Evolutionary conservation across 345 rosid species (phyloP).

Genomic region (Citrus reticulata): DNA sequence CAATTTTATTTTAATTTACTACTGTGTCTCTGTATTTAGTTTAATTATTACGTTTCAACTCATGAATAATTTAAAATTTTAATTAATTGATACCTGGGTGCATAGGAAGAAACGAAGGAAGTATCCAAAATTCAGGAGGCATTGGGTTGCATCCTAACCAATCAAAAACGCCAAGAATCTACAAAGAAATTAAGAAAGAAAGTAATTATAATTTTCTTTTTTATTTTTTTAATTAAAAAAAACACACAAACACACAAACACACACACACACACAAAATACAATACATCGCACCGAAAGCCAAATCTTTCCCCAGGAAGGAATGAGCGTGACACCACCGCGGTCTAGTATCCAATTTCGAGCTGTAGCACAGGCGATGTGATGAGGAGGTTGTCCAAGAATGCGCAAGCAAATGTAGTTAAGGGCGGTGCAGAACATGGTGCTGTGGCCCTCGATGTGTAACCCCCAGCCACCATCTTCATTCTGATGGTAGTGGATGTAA

Average conservation of each 20-base stretch:
- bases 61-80: neutral
- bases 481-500: constrained; percentile 32
- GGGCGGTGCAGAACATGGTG: constrained; percentile 33
- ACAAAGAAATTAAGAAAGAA: neutral
- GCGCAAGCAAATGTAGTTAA: constrained; percentile 36
- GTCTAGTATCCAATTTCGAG: constrained; percentile 32
- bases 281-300: constrained; percentile 27
- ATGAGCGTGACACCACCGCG: constrained; percentile 30
- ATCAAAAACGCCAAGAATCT: constrained; percentile 30
- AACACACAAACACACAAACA: too few relatives aligned
- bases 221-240: too few relatives aligned
- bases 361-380: constrained; percentile 30
- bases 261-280: too few relatives aligned
- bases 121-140: constrained; percentile 37
- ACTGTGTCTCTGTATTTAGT: neutral
- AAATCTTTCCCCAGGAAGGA: constrained; percentile 41
- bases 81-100: constrained; percentile 18
- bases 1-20: too few relatives aligned
- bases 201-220: too few relatives aligned
- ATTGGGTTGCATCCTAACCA: constrained; percentile 36
- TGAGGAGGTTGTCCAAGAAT: constrained; percentile 23
- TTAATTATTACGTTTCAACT: too few relatives aligned
- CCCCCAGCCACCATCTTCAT: constrained; percentile 41
- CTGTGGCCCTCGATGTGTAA: constrained; percentile 36
- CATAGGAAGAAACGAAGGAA: constrained; percentile 27